Conservation (phyloP, 139 green algal species). For the Coelastrella sp. region DNA sequence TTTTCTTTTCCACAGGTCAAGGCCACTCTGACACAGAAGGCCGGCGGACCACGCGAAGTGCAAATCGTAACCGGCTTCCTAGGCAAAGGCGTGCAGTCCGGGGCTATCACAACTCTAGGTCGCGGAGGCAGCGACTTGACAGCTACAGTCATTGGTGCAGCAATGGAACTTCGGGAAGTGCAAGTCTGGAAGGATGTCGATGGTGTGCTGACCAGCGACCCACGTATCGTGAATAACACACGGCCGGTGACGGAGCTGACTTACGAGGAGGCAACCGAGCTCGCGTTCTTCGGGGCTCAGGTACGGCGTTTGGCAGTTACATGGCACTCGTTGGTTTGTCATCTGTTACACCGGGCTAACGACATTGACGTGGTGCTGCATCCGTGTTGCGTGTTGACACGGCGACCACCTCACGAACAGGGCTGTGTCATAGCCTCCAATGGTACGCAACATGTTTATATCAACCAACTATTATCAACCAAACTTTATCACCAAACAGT, state of each 20-base stretch:
- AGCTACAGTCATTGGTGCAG: slow-evolving; percentile 94
- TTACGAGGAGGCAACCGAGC: slow-evolving; percentile 98
- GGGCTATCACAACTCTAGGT: slow-evolving; percentile 97
- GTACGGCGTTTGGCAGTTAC: too few relatives aligned
- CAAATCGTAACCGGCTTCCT: slow-evolving; percentile 98
- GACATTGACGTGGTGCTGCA: too few relatives aligned
- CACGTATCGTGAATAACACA: slow-evolving; percentile 85
- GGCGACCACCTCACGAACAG: too few relatives aligned
- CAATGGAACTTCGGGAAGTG: slow-evolving; percentile 87
- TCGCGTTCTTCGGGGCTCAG: slow-evolving; percentile 97
- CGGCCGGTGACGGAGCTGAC: slow-evolving; percentile 92
- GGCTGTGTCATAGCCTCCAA: too few relatives aligned
- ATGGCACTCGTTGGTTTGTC: too few relatives aligned
- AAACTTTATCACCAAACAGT: too few relatives aligned
- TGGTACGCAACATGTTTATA: too few relatives aligned
- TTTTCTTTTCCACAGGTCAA: not conserved
- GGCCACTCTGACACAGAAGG: slow-evolving; percentile 44
- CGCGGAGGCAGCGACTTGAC: slow-evolving; percentile 96
- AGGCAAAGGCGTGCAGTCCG: slow-evolving; percentile 74
- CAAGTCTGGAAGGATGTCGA: slow-evolving; percentile 99
- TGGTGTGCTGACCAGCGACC: slow-evolving; percentile 96
- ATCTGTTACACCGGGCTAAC: too few relatives aligned
- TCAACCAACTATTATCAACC: too few relatives aligned
- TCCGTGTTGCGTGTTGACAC: too few relatives aligned
- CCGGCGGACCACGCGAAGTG: slow-evolving; percentile 54